These are phyloP conservation scores for Sarcomyxa edulis DNA, from an alignment of 768 basidiomycete species.

Conservation along the genomic window DNA sequence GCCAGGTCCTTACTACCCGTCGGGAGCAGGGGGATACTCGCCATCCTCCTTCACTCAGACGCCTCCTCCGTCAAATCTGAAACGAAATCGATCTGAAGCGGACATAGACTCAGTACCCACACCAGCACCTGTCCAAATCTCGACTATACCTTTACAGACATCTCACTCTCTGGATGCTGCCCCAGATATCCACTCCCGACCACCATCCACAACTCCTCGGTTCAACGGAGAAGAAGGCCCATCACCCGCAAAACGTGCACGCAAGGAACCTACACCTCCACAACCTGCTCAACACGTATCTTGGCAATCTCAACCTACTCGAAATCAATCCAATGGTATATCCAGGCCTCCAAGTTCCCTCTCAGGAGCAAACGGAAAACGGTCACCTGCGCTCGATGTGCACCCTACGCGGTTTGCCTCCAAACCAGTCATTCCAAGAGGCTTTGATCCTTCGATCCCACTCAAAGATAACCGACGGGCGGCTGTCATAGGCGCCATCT, in stretches of 20 bases:
- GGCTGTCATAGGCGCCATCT: slow-evolving; percentile 62
- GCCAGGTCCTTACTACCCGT: slow-evolving; percentile 42
- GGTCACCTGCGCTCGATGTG: slow-evolving; percentile 34
- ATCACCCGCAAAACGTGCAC: slow-evolving; percentile 67
- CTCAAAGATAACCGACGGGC: slow-evolving; percentile 52
- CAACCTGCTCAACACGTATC: slow-evolving; percentile 28
- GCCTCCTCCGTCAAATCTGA: slow-evolving; percentile 40
- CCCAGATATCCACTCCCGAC: slow-evolving; percentile 44
- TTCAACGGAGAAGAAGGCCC: slow-evolving; percentile 56
- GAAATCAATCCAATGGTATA: slow-evolving; percentile 34
- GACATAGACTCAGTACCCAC: slow-evolving; percentile 43
- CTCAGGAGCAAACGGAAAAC: slow-evolving; percentile 37
- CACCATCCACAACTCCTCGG: slow-evolving; percentile 44
- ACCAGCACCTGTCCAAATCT: slow-evolving; percentile 13
- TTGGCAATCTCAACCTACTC: slow-evolving; percentile 26
- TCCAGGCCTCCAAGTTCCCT: slow-evolving; percentile 43
- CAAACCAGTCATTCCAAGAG: slow-evolving; percentile 50
- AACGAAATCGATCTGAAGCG: slow-evolving; percentile 62
- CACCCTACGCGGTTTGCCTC: slow-evolving; percentile 61
- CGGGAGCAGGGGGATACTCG: slow-evolving; percentile 36
- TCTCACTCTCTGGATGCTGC: slow-evolving; percentile 19
- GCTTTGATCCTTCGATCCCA: slow-evolving; percentile 48
- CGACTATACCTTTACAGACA: slow-evolving; percentile 13
- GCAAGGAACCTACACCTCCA: slow-evolving; percentile 44
- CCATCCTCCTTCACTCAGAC: slow-evolving; percentile 52